phyloP scores from a whole-genome alignment of 164 flowering plant species.

The Protea cynaroides region DNA sequence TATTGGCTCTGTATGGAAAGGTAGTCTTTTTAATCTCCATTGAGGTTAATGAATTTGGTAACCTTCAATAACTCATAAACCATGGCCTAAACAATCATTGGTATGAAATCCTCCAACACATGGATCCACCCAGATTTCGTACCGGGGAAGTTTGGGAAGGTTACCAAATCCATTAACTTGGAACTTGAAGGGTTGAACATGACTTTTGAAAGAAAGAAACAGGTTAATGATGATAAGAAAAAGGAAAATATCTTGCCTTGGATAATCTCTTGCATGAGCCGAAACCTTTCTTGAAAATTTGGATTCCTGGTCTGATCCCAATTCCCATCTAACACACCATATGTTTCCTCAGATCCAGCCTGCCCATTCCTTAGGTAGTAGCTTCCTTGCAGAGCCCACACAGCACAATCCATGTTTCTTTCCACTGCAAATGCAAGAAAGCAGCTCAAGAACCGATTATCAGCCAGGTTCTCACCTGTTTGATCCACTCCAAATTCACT shows the following conservation, averaged over 20 bases:
- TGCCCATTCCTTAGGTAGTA: slow-evolving; percentile 31
- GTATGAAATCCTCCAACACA: too few relatives aligned
- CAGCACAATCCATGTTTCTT: slow-evolving; percentile 46
- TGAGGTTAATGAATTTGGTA: too few relatives aligned
- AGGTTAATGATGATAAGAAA: background rate
- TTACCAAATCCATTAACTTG: too few relatives aligned
- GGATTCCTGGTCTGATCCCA: slow-evolving; percentile 37
- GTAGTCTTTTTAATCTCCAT: too few relatives aligned
- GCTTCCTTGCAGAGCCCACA: slow-evolving; percentile 53
- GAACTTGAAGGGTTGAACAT: too few relatives aligned
- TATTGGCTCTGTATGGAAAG: too few relatives aligned
- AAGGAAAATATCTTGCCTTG: slow-evolving; percentile 24
- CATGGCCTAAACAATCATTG: too few relatives aligned
- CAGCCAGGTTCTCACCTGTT: slow-evolving; percentile 25
- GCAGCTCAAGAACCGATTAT: slow-evolving; percentile 41
- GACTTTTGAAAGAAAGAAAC: too few relatives aligned
- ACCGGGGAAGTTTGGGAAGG: too few relatives aligned
- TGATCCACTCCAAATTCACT: slow-evolving; percentile 54
- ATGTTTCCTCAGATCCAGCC: slow-evolving; percentile 27
- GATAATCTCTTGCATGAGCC: slow-evolving; percentile 20
- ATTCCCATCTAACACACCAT: slow-evolving; percentile 28
- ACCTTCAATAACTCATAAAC: too few relatives aligned
- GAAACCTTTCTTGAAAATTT: slow-evolving; percentile 18
- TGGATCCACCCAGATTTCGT: too few relatives aligned
- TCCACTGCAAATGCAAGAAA: slow-evolving; percentile 26